A percentile compares a stretch with the other conserved stretches of the same genome.
phyloP scores from a whole-genome alignment of 1,139 yeast species.

The Candida pseudoviswanathii region DNA sequence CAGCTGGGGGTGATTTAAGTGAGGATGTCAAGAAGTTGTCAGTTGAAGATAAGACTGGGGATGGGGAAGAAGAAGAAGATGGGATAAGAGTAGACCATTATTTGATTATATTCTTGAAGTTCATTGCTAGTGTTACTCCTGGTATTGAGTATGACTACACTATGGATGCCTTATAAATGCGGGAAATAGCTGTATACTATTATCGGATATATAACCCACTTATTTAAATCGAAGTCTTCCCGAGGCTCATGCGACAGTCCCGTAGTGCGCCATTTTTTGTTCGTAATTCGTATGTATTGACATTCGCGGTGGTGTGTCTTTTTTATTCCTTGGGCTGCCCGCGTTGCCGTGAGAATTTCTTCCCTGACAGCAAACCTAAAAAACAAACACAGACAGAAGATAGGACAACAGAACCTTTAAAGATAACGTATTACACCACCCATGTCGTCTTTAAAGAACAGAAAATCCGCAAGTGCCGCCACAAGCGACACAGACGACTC shows the following conservation, averaged over 20 bases:
- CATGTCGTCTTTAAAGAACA: constrained; percentile 3
- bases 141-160: constrained; percentile 97
- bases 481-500: background rate
- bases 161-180: constrained; percentile 63
- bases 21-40: constrained; percentile 16
- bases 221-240: too few species aligned
- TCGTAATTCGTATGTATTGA: too few species aligned
- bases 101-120: constrained; percentile 82
- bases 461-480: background rate
- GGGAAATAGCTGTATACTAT: too few species aligned
- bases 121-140: constrained; percentile 95
- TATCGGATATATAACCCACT: too few species aligned
- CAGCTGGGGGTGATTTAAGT: constrained; percentile 25
- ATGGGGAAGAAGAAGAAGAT: constrained; percentile 25
- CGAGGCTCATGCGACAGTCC: too few species aligned
- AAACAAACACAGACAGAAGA: background rate
- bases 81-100: constrained; percentile 86
- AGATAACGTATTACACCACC: background rate
- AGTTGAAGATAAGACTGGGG: constrained; percentile 29
- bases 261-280: too few species aligned
- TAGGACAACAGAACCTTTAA: background rate
- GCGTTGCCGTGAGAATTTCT: too few species aligned
- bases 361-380: background rate
- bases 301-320: too few species aligned
- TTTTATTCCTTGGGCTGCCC: too few species aligned